phyloP scores from a whole-genome alignment of 2,329 filamentous ascomycete species.

The Myotisia sp. region DNA sequence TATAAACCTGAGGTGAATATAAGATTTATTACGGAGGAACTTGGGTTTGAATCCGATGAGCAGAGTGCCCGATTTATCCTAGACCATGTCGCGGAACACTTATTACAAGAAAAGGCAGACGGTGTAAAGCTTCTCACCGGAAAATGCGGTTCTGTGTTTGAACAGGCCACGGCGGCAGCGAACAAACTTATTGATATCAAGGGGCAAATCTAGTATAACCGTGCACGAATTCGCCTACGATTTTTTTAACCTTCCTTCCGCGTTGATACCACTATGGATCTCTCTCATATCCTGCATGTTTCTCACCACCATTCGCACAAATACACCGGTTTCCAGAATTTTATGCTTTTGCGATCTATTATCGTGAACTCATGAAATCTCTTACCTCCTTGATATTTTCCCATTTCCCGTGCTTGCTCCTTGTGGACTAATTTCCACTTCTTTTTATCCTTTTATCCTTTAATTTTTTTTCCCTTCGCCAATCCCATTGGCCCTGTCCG shows the following conservation, averaged over 20 bases:
- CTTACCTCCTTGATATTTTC: no score
- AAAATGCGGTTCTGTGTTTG: conserved; percentile 61
- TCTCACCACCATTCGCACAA: neutral
- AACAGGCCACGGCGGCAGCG: conserved; percentile 55
- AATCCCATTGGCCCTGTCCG: no score
- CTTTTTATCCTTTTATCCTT: no score
- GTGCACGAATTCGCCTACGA: neutral
- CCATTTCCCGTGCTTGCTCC: no score
- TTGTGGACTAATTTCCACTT: no score
- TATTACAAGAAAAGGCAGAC: conserved; percentile 64
- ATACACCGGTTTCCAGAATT: no score
- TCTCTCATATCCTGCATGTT: conserved; percentile 2
- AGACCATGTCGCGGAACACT: conserved; percentile 58
- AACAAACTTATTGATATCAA: conserved; percentile 91
- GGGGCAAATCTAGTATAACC: conserved; percentile 55
- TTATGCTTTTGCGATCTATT: no score
- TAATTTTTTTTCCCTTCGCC: no score
- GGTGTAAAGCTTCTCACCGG: conserved; percentile 58
- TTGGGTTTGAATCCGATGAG: conserved; percentile 85
- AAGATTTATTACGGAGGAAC: conserved; percentile 85
- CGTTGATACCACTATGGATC: neutral
- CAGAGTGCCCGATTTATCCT: conserved; percentile 85
- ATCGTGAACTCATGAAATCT: no score
- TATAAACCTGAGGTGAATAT: conserved; percentile 85
- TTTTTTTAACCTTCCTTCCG: conserved; percentile 9